Percentiles rank a stretch among this genome's conserved stretches.
Evolutionary conservation across 208 protist species (phyloP).

Genomic region (Trypanosoma grayi): DNA sequence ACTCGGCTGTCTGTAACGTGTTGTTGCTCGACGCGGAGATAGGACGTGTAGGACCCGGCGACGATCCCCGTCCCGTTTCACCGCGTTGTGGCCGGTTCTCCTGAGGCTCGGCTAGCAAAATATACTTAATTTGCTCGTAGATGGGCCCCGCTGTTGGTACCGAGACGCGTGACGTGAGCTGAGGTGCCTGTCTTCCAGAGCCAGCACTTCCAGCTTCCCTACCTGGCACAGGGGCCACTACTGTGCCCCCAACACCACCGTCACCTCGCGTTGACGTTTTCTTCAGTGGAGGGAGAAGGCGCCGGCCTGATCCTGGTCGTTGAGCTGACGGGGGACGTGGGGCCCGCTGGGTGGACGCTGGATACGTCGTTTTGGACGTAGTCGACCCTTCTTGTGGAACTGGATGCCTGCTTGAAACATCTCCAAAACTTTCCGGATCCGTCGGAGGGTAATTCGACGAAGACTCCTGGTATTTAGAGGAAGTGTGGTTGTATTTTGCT

Average conservation of each 20-base stretch:
- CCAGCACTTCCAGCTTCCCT: background rate
- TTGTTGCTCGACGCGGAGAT: background rate
- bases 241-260: background rate
- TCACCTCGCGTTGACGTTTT: background rate
- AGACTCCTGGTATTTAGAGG: too few relatives aligned
- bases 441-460: background rate
- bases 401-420: background rate
- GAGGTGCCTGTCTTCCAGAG: background rate
- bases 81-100: background rate
- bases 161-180: background rate
- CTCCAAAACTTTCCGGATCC: background rate
- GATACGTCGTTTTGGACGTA: background rate
- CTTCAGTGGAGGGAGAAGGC: slow-evolving; percentile 7
- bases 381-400: background rate
- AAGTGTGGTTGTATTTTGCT: background rate
- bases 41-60: background rate
- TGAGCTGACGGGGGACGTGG: background rate
- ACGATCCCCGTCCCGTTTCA: background rate
- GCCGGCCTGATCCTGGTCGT: too few relatives aligned
- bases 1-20: background rate
- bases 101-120: slow-evolving; percentile 24
- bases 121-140: slow-evolving; percentile 28
- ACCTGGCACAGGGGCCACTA: background rate
- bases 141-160: background rate
- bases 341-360: background rate